phyloP scores from a whole-genome alignment of 176 grass and related monocot species.

The Luzula sylvatica region DNA sequence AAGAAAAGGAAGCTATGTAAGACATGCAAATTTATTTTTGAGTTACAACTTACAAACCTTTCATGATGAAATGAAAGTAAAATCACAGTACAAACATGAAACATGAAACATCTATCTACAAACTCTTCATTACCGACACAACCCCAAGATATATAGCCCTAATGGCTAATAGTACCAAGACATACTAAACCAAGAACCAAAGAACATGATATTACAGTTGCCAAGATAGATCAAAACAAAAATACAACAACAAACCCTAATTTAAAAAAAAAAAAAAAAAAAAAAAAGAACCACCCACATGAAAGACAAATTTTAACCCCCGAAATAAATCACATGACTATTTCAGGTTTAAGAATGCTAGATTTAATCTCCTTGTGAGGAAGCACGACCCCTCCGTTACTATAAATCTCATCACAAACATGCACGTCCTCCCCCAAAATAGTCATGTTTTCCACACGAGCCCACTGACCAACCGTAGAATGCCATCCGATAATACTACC shows the following conservation, averaged over 20 bases:
- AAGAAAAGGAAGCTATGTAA: no score
- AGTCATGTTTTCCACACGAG: constrained; percentile 89
- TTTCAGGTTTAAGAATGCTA: constrained; percentile 81
- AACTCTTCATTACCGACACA: constrained; percentile 1
- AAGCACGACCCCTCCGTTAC: constrained; percentile 82
- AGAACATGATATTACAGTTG: constrained; percentile 18
- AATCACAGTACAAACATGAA: no score
- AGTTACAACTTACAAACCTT: no score
- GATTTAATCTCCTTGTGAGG: constrained; percentile 96
- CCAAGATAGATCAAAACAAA: background rate
- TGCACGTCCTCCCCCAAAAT: constrained; percentile 86
- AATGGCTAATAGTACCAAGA: background rate
- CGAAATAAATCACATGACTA: constrained; percentile 55
- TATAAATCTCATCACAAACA: constrained; percentile 85
- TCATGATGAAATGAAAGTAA: no score
- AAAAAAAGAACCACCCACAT: background rate
- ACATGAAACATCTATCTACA: constrained; percentile 23
- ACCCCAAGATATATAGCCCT: background rate
- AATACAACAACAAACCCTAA: background rate
- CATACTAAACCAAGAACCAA: constrained; percentile 9
- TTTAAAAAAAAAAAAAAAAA: background rate
- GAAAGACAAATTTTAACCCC: no score
- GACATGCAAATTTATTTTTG: no score
- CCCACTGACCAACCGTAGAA: constrained; percentile 78
- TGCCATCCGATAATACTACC: constrained; percentile 83